Evolutionary conservation across 805 yeast genomes (phyloP), one percentile per base, ranked within the genome.

Genomic region (Nakazawaea ambrosiae): DNA sequence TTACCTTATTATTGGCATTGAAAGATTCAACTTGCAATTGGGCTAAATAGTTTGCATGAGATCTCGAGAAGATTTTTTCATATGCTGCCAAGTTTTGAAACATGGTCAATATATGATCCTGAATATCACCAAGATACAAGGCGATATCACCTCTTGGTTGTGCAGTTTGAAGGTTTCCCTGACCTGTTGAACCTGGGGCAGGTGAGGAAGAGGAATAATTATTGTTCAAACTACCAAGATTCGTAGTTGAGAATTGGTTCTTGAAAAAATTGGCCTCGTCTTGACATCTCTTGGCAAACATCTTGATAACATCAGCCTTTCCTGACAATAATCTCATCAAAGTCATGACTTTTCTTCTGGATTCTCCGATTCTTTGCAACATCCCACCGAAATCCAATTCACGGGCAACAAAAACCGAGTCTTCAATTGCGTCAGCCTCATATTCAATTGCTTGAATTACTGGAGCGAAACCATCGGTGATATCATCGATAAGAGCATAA

Each of bases 71-170:
- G 50, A 90, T 90, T 70, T 89, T 89, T 56, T 90, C 98, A 54
- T 87, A 89, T 3, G 95, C 84, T 30, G 81, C 60, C 54, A 90
- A 69, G 53, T 87, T 89, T 62, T 88, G 96, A 60, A 78, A 83
- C 97, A 90, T 90, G 14, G 97, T 90, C 41, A 89, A 79, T 51
- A 90, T 83, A 73, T 89, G 97, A 69, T 89, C 97, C 62, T 88
- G 96, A 54, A 89, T 89, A 75, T 89, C 97, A 40, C 96, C 96
- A 44, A 89, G 62, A 58, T 86, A 90, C 45, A 89, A 67, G 0
- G 95, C 95, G 60, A 89, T 89, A 51, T 90, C 97, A 20, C 83
- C 90, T 51, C 94, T 72, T 36, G 96, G 96, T 49, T 78, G 75
- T 1, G 43, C 37, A 20, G 55, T 46, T 12, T 23, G 42, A 14